Conservation (phyloP, 371 early-diverging fungal genomes). For the Mortierella sp. region DNA sequence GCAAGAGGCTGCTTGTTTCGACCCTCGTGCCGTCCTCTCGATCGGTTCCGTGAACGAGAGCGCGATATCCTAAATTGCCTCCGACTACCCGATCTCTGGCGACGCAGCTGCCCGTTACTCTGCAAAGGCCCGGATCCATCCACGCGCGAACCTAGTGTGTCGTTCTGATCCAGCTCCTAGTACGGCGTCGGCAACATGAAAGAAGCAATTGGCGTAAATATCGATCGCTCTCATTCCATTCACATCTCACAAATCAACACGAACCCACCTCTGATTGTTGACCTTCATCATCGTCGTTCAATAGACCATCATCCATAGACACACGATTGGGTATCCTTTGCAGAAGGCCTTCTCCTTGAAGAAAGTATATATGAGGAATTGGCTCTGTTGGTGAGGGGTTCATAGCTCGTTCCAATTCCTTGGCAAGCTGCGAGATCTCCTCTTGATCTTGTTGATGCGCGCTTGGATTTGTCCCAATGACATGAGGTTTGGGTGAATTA, state of each 20-base stretch:
- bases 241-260: neutral
- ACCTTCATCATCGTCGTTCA: constrained; percentile 18
- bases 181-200: no score
- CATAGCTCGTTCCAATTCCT: constrained; percentile 46
- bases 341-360: constrained; percentile 40
- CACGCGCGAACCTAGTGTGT: neutral
- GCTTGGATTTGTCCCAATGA: neutral
- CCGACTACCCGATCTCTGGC: constrained; percentile 36
- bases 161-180: constrained; percentile 16
- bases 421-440: constrained; percentile 29
- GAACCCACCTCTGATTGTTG: constrained; percentile 25
- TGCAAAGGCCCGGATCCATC: constrained; percentile 11
- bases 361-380: constrained; percentile 31
- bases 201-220: no score
- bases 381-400: constrained; percentile 51
- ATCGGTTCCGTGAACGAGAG: constrained; percentile 35
- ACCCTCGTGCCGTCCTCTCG: constrained; percentile 26
- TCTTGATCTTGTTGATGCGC: constrained; percentile 9
- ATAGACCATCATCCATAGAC: constrained; percentile 39
- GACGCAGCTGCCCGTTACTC: constrained; percentile 21
- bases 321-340: constrained; percentile 32
- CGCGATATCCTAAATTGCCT: constrained; percentile 30
- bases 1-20: constrained; percentile 5
- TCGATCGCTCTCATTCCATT: no score
- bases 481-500: neutral